phyloP scores from a whole-genome alignment of 768 basidiomycete species.

The Stropharia rugosoannulata region DNA sequence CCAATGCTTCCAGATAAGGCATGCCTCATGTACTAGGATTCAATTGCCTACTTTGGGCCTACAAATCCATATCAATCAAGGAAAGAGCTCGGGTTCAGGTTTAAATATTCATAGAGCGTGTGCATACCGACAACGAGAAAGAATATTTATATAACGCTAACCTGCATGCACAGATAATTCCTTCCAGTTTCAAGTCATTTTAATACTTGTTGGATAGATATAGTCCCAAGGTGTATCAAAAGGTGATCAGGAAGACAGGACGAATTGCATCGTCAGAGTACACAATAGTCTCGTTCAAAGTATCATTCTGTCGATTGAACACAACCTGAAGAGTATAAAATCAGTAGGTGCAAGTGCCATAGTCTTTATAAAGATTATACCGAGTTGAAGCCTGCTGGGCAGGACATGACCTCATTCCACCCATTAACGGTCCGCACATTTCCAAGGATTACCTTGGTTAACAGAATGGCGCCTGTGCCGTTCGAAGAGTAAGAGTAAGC shows the following conservation, averaged over 20 bases:
- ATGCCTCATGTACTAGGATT: too few species aligned
- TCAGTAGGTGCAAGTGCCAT: background rate
- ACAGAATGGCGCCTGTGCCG: conserved; percentile 21
- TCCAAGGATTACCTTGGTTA: conserved; percentile 31
- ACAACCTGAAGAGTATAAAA: conserved; percentile 13
- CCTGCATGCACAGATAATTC: background rate
- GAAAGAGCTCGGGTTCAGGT: too few species aligned
- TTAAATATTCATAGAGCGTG: too few species aligned
- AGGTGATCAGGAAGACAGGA: conserved; percentile 29
- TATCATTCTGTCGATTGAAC: conserved; percentile 19
- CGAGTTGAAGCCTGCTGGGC: conserved; percentile 27
- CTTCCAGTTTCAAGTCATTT: background rate
- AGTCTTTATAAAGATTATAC: conserved; percentile 11
- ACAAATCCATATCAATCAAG: too few species aligned
- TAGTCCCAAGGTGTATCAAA: conserved; percentile 11
- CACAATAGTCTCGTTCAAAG: conserved; percentile 30
- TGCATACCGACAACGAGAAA: too few species aligned
- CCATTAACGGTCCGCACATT: conserved; percentile 18
- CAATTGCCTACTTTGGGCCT: too few species aligned
- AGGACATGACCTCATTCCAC: conserved; percentile 22
- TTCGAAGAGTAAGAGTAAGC: conserved; percentile 21
- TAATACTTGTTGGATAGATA: background rate
- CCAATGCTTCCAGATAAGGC: too few species aligned
- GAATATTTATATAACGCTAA: background rate
- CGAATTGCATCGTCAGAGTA: conserved; percentile 32